These are phyloP conservation scores for Cercospora janseana DNA, from an alignment of 2,329 filamentous ascomycete genomes.

Conservation along the genomic window DNA sequence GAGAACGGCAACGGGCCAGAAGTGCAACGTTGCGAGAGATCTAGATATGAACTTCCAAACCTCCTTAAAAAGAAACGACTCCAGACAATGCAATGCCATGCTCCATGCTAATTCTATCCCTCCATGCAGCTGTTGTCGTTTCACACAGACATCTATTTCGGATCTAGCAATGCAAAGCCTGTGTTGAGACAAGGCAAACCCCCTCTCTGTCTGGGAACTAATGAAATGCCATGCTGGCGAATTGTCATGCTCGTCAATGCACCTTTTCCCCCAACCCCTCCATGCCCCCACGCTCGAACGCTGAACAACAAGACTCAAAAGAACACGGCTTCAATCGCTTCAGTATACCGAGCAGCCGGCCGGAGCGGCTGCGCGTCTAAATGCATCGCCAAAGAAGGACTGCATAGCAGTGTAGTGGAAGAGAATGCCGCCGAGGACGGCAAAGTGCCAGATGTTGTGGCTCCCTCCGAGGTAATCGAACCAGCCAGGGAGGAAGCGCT, in stretches of 20 bases:
- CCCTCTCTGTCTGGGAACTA: not conserved
- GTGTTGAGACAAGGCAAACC: conserved; percentile 13
- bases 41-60: no score
- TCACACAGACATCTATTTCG: conserved; percentile 3
- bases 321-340: not conserved
- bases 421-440: conserved; percentile 90
- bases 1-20: no score
- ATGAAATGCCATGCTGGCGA: not conserved
- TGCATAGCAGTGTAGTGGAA: conserved; percentile 98
- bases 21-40: no score
- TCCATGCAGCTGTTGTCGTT: conserved; percentile 13
- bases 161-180: conserved; percentile 17
- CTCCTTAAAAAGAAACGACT: not conserved
- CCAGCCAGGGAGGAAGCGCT: conserved; percentile 85
- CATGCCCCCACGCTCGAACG: conserved; percentile 13
- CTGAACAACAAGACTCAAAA: conserved; percentile 5
- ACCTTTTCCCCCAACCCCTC: not conserved
- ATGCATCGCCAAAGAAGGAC: conserved; percentile 71
- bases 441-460: conserved; percentile 97
- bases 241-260: conserved; percentile 5
- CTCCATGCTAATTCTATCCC: conserved; percentile 2
- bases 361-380: conserved; percentile 34
- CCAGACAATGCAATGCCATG: conserved; percentile 12
- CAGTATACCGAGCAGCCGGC: conserved; percentile 18
- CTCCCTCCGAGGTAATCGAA: conserved; percentile 95